Evolutionary conservation across 768 basidiomycete species (phyloP).

Genomic region (Saitozyma sp.): DNA sequence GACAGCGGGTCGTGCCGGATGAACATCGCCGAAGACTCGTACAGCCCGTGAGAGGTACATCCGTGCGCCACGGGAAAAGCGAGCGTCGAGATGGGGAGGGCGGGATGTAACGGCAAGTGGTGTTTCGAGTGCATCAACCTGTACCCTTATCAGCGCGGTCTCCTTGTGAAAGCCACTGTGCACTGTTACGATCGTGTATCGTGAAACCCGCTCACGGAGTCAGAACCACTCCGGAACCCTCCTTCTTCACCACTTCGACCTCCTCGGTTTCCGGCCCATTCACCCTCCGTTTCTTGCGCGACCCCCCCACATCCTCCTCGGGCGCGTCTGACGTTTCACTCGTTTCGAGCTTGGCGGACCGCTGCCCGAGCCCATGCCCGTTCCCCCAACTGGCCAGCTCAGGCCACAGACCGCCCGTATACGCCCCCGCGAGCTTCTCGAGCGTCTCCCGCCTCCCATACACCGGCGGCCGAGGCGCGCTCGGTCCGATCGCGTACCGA

Average conservation of each 20-base stretch:
- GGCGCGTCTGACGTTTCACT: neutral
- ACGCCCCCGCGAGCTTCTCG: slow-evolving; percentile 36
- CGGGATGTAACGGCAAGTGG: slow-evolving; percentile 44
- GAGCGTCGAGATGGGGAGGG: slow-evolving; percentile 60
- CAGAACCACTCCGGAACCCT: slow-evolving; percentile 29
- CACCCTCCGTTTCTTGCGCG: slow-evolving; percentile 4
- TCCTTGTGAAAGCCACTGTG: neutral
- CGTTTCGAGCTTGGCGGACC: too few species aligned
- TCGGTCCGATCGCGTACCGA: slow-evolving; percentile 8
- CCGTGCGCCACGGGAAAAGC: slow-evolving; percentile 75
- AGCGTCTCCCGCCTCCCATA: slow-evolving; percentile 37
- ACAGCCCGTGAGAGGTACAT: slow-evolving; percentile 56
- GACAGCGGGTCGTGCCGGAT: slow-evolving; percentile 60
- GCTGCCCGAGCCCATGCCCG: neutral
- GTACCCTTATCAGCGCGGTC: slow-evolving; percentile 1
- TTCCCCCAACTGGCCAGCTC: slow-evolving; percentile 45
- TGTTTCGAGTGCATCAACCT: slow-evolving; percentile 10
- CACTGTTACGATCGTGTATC: neutral
- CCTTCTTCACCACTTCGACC: neutral
- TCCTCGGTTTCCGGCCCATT: neutral
- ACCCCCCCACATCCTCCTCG: neutral
- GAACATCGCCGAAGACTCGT: slow-evolving; percentile 83
- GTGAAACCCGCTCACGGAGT: slow-evolving; percentile 21
- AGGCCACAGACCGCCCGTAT: slow-evolving; percentile 48
- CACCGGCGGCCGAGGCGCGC: slow-evolving; percentile 25